Conservation (phyloP, 2,329 filamentous ascomycete genomes). For the Neoascochyta sp. region DNA sequence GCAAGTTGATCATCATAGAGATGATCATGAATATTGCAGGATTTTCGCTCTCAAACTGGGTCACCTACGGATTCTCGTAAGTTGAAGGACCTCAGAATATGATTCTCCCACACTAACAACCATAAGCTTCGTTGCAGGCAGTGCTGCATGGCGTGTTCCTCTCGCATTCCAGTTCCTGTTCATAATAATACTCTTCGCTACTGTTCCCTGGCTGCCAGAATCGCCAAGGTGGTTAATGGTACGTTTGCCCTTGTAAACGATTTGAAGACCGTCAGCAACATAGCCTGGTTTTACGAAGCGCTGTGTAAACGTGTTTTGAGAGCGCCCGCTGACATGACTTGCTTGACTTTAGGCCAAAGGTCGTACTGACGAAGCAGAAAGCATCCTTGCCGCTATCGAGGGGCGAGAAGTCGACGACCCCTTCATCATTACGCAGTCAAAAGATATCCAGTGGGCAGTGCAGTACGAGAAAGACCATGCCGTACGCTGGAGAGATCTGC, state of each 20-base stretch:
- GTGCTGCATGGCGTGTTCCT: slow-evolving; percentile 21
- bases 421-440: slow-evolving; percentile 40
- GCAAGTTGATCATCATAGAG: slow-evolving; percentile 47
- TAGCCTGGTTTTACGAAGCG: too few relatives aligned
- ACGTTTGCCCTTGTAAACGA: too few relatives aligned
- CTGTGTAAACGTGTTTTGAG: too few relatives aligned
- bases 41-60: slow-evolving; percentile 51
- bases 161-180: slow-evolving; percentile 51
- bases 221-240: slow-evolving; percentile 48
- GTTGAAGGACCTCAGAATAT: not conserved
- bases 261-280: too few relatives aligned
- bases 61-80: slow-evolving; percentile 52
- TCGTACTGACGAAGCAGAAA: slow-evolving; percentile 45
- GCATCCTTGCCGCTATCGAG: slow-evolving; percentile 51
- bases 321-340: too few relatives aligned
- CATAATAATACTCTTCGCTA: slow-evolving; percentile 45
- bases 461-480: slow-evolving; percentile 50
- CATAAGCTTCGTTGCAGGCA: slow-evolving; percentile 13
- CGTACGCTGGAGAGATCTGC: slow-evolving; percentile 49
- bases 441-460: slow-evolving; percentile 49
- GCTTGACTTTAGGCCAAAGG: too few relatives aligned
- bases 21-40: slow-evolving; percentile 52
- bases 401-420: slow-evolving; percentile 44
- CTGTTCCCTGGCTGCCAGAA: slow-evolving; percentile 48
- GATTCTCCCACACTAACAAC: not conserved